A percentile compares a stretch with the other conserved stretches of the same genome.
phyloP scores from a whole-genome alignment of 106 monocot species.

The Dactylorhiza incarnata region DNA sequence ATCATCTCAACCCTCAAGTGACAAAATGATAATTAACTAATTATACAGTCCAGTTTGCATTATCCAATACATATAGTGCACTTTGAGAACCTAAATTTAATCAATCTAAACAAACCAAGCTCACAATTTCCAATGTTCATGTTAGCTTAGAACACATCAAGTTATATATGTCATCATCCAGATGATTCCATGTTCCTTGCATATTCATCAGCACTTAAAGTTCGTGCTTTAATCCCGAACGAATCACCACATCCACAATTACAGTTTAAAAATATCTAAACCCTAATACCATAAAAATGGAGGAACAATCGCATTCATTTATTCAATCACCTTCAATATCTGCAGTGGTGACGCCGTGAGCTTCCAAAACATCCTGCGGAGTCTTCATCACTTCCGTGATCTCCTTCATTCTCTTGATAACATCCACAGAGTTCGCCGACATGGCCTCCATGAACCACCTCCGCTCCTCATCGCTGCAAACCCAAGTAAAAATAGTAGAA shows the following conservation, averaged over 20 bases:
- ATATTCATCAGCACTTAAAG: too few relatives aligned
- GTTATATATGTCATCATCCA: neutral
- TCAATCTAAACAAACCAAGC: neutral
- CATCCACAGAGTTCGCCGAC: conserved; percentile 70
- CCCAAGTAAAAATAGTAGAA: neutral
- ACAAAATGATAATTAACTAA: too few relatives aligned
- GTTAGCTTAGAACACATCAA: neutral
- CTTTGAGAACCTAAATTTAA: too few relatives aligned
- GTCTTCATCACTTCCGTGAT: conserved; percentile 83
- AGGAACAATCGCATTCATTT: neutral
- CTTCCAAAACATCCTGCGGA: conserved; percentile 62
- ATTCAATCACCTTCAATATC: conserved; percentile 65
- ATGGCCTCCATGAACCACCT: conserved; percentile 99
- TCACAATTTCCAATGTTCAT: neutral
- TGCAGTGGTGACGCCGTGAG: conserved; percentile 62
- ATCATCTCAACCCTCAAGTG: too few relatives aligned
- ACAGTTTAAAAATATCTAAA: neutral
- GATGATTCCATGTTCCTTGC: neutral
- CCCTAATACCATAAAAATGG: neutral
- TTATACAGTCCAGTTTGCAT: too few relatives aligned
- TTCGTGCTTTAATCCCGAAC: neutral
- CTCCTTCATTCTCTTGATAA: conserved; percentile 93
- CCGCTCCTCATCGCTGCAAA: conserved; percentile 65
- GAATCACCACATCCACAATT: neutral
- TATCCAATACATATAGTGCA: too few relatives aligned